Evolutionary conservation across 768 basidiomycete genomes (phyloP).

Genomic region (Auricularia auricula-judae): DNA sequence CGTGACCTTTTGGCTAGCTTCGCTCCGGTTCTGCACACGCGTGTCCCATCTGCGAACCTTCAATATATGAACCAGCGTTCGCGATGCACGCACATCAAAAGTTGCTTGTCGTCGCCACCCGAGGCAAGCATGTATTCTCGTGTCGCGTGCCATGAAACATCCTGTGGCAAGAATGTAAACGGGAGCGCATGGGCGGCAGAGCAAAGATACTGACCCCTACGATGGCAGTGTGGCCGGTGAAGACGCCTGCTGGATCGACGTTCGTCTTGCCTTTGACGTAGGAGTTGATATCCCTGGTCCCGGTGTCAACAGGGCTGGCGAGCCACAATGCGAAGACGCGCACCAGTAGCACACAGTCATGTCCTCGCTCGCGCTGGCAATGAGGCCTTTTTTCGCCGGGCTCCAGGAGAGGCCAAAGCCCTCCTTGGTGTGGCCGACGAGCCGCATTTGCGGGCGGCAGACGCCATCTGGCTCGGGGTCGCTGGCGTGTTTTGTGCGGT

Average conservation of each 20-base stretch:
- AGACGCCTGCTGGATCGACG: conserved; percentile 77
- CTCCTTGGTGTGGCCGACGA: conserved; percentile 86
- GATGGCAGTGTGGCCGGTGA: conserved; percentile 80
- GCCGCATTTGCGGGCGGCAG: conserved; percentile 82
- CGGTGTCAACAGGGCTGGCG: not conserved
- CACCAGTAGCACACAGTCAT: conserved; percentile 93
- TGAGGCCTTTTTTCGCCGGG: conserved; percentile 67
- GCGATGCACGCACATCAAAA: conserved; percentile 64
- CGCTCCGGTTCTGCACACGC: conserved; percentile 42
- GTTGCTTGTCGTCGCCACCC: conserved; percentile 90
- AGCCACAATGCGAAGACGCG: conserved; percentile 14
- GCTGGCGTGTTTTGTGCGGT: conserved; percentile 91
- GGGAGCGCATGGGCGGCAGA: not conserved
- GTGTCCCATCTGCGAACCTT: conserved; percentile 74
- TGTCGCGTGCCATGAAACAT: conserved; percentile 90
- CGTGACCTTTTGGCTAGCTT: conserved; percentile 50
- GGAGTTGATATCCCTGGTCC: conserved; percentile 75
- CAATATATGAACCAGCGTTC: conserved; percentile 6
- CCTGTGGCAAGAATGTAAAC: conserved; percentile 34
- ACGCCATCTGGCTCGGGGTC: conserved; percentile 78
- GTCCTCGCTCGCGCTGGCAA: conserved; percentile 90
- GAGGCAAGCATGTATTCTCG: conserved; percentile 83
- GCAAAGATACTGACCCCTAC: conserved; percentile 60
- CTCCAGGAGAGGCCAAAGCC: conserved; percentile 96
- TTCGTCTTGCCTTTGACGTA: conserved; percentile 69